Conservation (phyloP, 1,139 yeast species). For the Kurtzmaniella quercitrusa region DNA sequence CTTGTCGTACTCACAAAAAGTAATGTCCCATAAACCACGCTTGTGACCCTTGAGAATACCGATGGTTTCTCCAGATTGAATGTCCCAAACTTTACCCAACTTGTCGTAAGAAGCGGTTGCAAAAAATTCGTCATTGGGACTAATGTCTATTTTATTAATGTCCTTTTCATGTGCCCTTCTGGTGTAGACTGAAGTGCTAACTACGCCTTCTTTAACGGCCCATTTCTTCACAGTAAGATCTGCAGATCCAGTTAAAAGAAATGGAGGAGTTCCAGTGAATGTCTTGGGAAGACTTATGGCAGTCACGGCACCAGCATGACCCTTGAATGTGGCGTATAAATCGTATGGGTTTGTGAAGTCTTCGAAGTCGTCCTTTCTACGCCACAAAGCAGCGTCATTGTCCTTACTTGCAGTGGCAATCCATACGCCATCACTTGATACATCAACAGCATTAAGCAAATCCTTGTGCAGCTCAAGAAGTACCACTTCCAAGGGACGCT, state of each 20-base stretch:
- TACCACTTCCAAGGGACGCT: conserved; percentile 55
- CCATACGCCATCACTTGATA: conserved; percentile 79
- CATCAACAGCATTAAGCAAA: conserved; percentile 75
- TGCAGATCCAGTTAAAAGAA: conserved; percentile 78
- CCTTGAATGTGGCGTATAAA: conserved; percentile 61
- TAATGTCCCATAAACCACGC: conserved; percentile 91
- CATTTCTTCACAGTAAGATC: conserved; percentile 91
- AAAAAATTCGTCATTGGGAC: conserved; percentile 83
- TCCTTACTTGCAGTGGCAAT: conserved; percentile 93
- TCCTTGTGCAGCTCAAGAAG: conserved; percentile 82
- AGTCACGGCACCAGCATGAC: conserved; percentile 85
- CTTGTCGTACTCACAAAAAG: conserved; percentile 77
- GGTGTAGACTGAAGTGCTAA: conserved; percentile 69
- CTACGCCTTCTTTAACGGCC: conserved; percentile 44
- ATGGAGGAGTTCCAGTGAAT: conserved; percentile 52
- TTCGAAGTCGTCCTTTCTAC: conserved; percentile 31
- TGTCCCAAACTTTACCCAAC: conserved; percentile 84
- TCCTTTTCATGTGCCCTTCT: conserved; percentile 97
- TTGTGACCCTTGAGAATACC: conserved; percentile 87
- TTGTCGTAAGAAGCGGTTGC: conserved; percentile 98
- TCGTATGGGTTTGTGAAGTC: conserved; percentile 34
- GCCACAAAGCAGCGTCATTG: conserved; percentile 80
- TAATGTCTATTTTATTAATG: conserved; percentile 79
- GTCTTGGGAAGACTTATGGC: conserved; percentile 74
- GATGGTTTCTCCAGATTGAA: conserved; percentile 74